These are phyloP conservation scores for Erucastrum elatum DNA, from an alignment of 345 rosid species.

Conservation along the genomic window DNA sequence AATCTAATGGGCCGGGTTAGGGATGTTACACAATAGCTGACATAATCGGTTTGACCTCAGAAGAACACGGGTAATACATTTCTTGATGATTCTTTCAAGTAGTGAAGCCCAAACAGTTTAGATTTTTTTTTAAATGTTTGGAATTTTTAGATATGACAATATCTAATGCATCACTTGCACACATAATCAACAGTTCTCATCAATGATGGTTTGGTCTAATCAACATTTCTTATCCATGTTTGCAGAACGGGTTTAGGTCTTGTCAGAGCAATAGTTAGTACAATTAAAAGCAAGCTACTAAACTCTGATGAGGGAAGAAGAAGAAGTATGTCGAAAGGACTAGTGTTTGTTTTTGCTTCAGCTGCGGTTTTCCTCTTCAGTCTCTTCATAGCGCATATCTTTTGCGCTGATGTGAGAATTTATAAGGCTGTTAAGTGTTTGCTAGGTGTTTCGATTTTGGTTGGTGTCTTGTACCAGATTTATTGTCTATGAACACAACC, in stretches of 20 bases:
- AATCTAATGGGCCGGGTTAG: too few relatives aligned
- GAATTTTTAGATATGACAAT: background rate
- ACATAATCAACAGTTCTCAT: background rate
- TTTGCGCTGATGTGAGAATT: conserved; percentile 1
- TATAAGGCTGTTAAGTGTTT: conserved; percentile 14
- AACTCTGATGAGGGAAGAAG: background rate
- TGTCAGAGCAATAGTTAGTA: background rate
- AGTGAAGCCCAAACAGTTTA: background rate
- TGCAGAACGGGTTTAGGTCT: conserved; percentile 19
- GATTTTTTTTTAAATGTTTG: background rate
- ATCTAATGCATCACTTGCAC: background rate
- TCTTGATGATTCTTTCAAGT: background rate
- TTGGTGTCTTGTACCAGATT: conserved; percentile 9
- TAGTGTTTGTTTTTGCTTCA: conserved; percentile 11
- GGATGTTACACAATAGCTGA: too few relatives aligned
- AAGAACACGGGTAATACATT: background rate
- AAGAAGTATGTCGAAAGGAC: background rate
- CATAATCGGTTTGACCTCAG: background rate
- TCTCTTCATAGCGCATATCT: background rate
- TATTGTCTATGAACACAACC: background rate
- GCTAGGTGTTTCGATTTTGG: background rate
- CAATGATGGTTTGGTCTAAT: background rate
- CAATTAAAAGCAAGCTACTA: background rate
- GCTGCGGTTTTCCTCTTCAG: background rate
- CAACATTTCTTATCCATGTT: background rate